Evolutionary conservation across 2,329 filamentous ascomycete species (phyloP), one percentile per base, ranked within the genome.

Genomic region (Thermoascus crustaceus): DNA sequence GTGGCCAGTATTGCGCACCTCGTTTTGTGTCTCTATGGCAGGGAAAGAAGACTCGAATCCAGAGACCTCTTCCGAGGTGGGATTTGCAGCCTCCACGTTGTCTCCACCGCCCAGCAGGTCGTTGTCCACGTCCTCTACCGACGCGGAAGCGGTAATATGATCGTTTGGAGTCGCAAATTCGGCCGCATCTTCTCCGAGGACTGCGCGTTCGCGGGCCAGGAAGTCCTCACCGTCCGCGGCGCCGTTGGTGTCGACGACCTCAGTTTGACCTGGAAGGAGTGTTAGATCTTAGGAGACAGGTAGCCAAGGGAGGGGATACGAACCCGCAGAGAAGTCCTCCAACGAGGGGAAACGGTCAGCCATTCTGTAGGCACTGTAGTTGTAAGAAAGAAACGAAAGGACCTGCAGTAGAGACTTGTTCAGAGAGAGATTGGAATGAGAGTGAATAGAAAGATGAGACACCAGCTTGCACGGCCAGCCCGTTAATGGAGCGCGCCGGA

Each of bases 31-130:
- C 51, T 79, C 75, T 47, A 98, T 78, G 38, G 87, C 85, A 19
- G 91, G 91, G 63, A 94, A 98, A 43, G 86, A 87, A 60, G 78
- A 85, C 66, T 94, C 85, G 51, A 96, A 96, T 44, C 72, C 72
- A 29, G 66, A 64, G 46, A 77, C 68, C 39, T 72, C 68, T 42
- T 71, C 62, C 18, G 55, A 48, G 10, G 40, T 48, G 38, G 40
- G 43, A 22, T 42, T 40, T n/a, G n/a, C n/a, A 25, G 43, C 47
- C 35, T 43, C 34, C 17, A 41, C 40, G 23, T 37, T 40, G 17
- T 50, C 72, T 45, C 71, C 80, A 32, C 76, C 79, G 32, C 78
- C 78, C 34, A 88, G 72, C 40, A 94, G 69, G 54, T 91, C 79
- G 47, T 84, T 82, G 44, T 81, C 78, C 35, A 68, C 73, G 46